Evolutionary conservation across 345 rosid genomes (phyloP).

Genomic region (Eutrema japonicum): DNA sequence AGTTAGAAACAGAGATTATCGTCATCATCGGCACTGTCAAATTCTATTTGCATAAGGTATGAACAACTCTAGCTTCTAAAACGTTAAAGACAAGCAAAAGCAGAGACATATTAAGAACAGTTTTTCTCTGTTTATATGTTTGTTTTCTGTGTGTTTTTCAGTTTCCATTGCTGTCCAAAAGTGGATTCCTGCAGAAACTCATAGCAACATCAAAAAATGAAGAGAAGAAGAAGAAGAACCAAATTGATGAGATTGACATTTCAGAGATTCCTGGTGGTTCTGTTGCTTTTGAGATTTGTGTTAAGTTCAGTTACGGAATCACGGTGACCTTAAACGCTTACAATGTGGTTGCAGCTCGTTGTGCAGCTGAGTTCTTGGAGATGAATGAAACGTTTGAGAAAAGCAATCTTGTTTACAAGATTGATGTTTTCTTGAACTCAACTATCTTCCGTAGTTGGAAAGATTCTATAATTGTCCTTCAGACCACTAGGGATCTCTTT

Average conservation of each 20-base stretch:
- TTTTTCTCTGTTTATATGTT: background rate
- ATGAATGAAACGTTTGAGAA: constrained; percentile 59
- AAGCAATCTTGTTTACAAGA: constrained; percentile 61
- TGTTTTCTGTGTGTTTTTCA: constrained; percentile 30
- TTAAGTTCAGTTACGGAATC: constrained; percentile 41
- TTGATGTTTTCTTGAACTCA: constrained; percentile 59
- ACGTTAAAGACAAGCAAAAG: background rate
- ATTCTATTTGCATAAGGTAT: constrained; percentile 72
- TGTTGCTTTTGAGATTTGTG: constrained; percentile 52
- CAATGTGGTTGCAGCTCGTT: constrained; percentile 46
- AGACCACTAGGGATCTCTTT: constrained; percentile 49
- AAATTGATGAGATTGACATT: constrained; percentile 46
- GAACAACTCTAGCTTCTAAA: background rate
- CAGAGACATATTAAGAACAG: background rate
- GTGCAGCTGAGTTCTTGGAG: constrained; percentile 56
- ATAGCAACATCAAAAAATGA: constrained; percentile 45
- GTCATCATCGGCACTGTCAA: constrained; percentile 55
- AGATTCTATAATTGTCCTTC: constrained; percentile 55
- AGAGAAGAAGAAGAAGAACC: constrained; percentile 40
- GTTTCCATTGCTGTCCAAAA: constrained; percentile 74
- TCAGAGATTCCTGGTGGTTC: constrained; percentile 59
- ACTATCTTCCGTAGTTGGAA: constrained; percentile 58
- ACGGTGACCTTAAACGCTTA: constrained; percentile 49
- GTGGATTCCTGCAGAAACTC: constrained; percentile 56
- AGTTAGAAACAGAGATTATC: constrained; percentile 63